A percentile compares a stretch with the other conserved stretches of the same genome.
Conservation (phyloP, 1,284 basidiomycete genomes). For the Entoloma clypeatum region DNA sequence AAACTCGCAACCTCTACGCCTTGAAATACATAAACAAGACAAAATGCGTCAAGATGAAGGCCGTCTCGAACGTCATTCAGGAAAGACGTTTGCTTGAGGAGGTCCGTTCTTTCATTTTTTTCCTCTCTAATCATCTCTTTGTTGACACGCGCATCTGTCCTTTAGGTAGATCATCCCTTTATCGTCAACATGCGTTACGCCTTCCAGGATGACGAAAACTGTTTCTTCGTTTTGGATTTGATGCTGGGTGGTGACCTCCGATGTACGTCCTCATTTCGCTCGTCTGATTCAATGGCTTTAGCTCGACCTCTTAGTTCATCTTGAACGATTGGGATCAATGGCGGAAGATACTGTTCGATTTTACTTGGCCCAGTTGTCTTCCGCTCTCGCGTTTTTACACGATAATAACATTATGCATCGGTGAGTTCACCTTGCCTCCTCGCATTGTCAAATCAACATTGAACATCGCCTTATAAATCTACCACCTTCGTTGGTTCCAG, state of each 20-base stretch:
- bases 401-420: constrained; percentile 93
- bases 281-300: constrained; percentile 11
- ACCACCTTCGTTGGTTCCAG: constrained; percentile 44
- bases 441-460: no score
- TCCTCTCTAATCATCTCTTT: constrained; percentile 20
- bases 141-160: constrained; percentile 5
- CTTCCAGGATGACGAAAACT: constrained; percentile 99
- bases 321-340: constrained; percentile 83
- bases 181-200: constrained; percentile 97
- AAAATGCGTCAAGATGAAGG: constrained; percentile 98
- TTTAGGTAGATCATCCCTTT: constrained; percentile 92
- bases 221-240: constrained; percentile 97
- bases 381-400: constrained; percentile 90
- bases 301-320: constrained; percentile 62
- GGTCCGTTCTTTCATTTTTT: constrained; percentile 42
- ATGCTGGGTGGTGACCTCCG: constrained; percentile 97
- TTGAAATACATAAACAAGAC: constrained; percentile 99
- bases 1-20: constrained; percentile 91
- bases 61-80: constrained; percentile 95
- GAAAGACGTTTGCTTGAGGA: constrained; percentile 91
- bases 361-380: constrained; percentile 86
- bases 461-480: no score
- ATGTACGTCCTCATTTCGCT: constrained; percentile 53
- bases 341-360: constrained; percentile 86
- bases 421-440: no score